These are phyloP conservation scores for Arbutus unedo DNA, from an alignment of 148 eudicot species.

Conservation along the genomic window DNA sequence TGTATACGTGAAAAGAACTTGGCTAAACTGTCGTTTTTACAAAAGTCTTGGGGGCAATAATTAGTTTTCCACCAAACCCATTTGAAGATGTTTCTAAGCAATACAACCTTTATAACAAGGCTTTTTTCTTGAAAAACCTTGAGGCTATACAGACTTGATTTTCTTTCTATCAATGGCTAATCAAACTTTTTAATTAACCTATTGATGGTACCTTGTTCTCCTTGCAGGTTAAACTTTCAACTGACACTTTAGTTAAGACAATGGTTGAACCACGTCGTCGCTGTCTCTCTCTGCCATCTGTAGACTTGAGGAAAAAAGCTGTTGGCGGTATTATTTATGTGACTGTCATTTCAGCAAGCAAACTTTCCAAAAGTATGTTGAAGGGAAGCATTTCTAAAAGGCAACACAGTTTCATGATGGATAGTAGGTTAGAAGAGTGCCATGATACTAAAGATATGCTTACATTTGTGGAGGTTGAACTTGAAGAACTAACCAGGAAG, in stretches of 20 bases:
- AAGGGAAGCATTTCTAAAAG: constrained; percentile 55
- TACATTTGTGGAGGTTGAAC: constrained; percentile 94
- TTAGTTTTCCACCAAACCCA: background rate
- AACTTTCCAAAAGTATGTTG: constrained; percentile 45
- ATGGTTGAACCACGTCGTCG: constrained; percentile 99
- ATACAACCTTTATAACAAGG: background rate
- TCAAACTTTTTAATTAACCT: background rate
- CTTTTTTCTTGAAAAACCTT: background rate
- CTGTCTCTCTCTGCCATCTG: constrained; percentile 63
- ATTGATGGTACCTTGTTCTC: constrained; percentile 2
- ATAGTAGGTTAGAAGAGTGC: constrained; percentile 37
- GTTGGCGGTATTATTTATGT: constrained; percentile 80
- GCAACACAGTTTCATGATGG: constrained; percentile 28
- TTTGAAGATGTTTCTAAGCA: background rate
- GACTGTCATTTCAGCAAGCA: constrained; percentile 65
- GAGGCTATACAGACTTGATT: background rate
- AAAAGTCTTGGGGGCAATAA: background rate
- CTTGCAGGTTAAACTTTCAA: constrained; percentile 68
- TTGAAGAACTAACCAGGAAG: constrained; percentile 81
- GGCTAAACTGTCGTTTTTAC: background rate
- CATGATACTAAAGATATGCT: constrained; percentile 43
- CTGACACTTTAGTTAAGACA: constrained; percentile 72
- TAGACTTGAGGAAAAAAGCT: constrained; percentile 71
- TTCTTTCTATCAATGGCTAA: background rate
- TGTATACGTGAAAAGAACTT: background rate